Base-by-base conservation (phyloP, 2,329 filamentous ascomycete species). In the Botrytis elliptica region DNA sequence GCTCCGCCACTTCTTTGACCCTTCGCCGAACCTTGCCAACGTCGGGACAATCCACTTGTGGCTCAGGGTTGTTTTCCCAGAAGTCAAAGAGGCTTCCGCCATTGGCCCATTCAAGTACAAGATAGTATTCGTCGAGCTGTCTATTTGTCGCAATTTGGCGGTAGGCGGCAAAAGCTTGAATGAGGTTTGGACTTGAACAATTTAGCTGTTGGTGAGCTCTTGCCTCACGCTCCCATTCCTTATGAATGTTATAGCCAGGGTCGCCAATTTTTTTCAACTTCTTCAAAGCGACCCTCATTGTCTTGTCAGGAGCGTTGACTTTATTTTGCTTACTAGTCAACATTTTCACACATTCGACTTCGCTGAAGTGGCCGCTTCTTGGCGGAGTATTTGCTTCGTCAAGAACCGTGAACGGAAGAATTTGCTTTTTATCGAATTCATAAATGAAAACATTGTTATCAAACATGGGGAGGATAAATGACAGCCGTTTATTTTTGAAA, bases 151-250 rank as follows among this genome's bases (percentile, higher is more conserved):
- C 42, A 29, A 49, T 38, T 46, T 46, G 55, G n/a, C 42, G 57
- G 29, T 49, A 70, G 12, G 68, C 68, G 29, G 38, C 57, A 70
- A 70, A 63, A 38, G 57, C 68, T 70, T 70, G 40, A 4, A 70
- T 70, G 14, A 70, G 62, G 22, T 63, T 44, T 14, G 18, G 4
- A 25, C 42, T 44, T 62, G 22, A 62, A 12, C 4, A 7, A 52
- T 62, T 70, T 20, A 70, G 40, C 55, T 70, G 57, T 62, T 70
- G 4, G 8, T 70, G 57, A 29, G 68, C 68, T 62, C 55, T 70
- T 36, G 55, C 55, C 55, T 70, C 68, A 4, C 68, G 68, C 20
- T 70, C 68, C 57, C 55, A 70, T 70, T 70, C 68, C 4, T 36
- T 62, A 3, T 22, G 1, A 9, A 70, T 70, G 12, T 49, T 14